These are phyloP conservation scores for Pleurotus pulmonarius DNA, from an alignment of 768 basidiomycete species.

Conservation along the genomic window DNA sequence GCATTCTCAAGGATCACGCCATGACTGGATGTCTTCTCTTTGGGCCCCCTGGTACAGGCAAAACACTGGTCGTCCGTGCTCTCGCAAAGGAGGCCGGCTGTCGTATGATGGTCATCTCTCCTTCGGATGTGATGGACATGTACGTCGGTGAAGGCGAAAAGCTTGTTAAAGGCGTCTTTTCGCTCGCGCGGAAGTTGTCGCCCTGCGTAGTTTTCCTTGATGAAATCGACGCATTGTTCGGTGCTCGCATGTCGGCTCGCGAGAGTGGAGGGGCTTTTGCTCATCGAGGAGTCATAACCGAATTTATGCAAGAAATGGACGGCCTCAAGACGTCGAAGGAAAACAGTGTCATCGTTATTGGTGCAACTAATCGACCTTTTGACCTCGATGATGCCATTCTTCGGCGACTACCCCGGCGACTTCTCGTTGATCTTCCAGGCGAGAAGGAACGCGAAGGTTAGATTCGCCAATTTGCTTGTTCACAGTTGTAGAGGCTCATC, in stretches of 20 bases:
- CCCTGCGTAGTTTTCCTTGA: conserved; percentile 95
- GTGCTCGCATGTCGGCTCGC: conserved; percentile 73
- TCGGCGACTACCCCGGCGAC: conserved; percentile 78
- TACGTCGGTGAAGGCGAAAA: conserved; percentile 91
- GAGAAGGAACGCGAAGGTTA: conserved; percentile 82
- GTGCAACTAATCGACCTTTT: conserved; percentile 91
- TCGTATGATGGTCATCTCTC: conserved; percentile 85
- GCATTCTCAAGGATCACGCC: conserved; percentile 86
- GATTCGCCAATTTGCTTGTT: not conserved
- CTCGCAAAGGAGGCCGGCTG: conserved; percentile 93
- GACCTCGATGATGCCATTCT: conserved; percentile 91
- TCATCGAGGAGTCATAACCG: conserved; percentile 84
- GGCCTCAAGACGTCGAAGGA: conserved; percentile 79
- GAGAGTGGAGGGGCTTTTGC: conserved; percentile 79
- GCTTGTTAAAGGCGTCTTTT: conserved; percentile 85
- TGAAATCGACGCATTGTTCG: conserved; percentile 91
- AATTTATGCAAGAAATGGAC: conserved; percentile 98
- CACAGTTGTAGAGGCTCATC: conserved; percentile 1
- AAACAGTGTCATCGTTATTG: conserved; percentile 84
- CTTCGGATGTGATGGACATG: conserved; percentile 97
- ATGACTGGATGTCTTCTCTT: conserved; percentile 92
- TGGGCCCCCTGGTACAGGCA: conserved; percentile 88
- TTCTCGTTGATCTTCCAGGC: conserved; percentile 88
- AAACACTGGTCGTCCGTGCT: conserved; percentile 84
- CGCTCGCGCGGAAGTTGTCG: conserved; percentile 77